Conservation (phyloP, 2,329 filamentous ascomycete genomes). For the Beauveria caledonica region DNA sequence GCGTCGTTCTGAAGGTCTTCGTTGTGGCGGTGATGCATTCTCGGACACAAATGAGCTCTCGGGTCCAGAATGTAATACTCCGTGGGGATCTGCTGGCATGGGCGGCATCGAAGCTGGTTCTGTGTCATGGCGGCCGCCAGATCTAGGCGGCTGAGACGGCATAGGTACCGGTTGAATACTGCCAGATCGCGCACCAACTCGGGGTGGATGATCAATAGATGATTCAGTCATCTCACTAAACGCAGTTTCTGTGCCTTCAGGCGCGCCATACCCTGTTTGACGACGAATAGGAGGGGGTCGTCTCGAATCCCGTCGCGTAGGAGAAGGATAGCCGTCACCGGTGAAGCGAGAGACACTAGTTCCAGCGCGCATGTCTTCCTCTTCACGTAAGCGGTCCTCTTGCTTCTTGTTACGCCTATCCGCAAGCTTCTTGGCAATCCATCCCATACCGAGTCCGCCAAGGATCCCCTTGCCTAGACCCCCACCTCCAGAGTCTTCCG, state of each 20-base stretch:
- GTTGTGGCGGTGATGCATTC: constrained; percentile 30
- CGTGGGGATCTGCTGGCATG: constrained; percentile 46
- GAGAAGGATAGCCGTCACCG: constrained; percentile 54
- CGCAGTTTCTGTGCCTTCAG: constrained; percentile 20
- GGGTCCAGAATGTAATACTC: constrained; percentile 26
- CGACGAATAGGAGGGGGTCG: constrained; percentile 25
- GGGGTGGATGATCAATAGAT: constrained; percentile 20
- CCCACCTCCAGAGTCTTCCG: constrained; percentile 37
- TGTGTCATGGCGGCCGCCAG: constrained; percentile 27
- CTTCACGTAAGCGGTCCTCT: constrained; percentile 36
- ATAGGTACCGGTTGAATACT: neutral
- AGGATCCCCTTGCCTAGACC: constrained; percentile 46
- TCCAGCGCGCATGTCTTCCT: constrained; percentile 49
- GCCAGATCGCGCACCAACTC: constrained; percentile 14
- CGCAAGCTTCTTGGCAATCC: constrained; percentile 58
- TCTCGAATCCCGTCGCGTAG: constrained; percentile 30
- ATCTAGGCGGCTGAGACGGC: constrained; percentile 17
- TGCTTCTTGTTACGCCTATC: constrained; percentile 42
- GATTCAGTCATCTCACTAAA: constrained; percentile 30
- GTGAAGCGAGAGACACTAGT: constrained; percentile 58
- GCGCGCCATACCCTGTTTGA: constrained; percentile 21
- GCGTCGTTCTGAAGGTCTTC: constrained; percentile 38
- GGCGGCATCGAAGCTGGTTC: constrained; percentile 41
- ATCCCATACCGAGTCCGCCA: constrained; percentile 58
- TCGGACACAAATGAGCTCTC: constrained; percentile 24